Conservation (phyloP, 2,329 filamentous ascomycete species). For the Colletotrichum chlorophyti region DNA sequence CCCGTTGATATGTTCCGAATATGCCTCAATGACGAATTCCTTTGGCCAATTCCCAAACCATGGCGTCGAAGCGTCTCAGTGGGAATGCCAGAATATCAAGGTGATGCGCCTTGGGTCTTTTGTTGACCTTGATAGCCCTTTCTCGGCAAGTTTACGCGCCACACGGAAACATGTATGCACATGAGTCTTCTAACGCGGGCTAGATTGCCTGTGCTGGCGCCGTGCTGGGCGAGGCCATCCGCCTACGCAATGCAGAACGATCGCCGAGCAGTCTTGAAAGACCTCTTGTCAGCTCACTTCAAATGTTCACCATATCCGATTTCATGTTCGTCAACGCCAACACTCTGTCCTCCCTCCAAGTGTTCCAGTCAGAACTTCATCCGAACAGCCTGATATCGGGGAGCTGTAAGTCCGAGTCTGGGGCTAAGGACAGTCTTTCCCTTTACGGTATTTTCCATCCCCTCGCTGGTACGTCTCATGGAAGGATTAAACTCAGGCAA, state of each 20-base stretch:
- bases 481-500: conserved; percentile 75
- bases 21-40: background rate
- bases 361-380: conserved; percentile 82
- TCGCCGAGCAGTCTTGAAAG: background rate
- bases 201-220: conserved; percentile 87
- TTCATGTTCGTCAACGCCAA: conserved; percentile 83
- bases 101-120: conserved; percentile 72
- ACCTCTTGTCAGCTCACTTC: conserved; percentile 47
- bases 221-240: conserved; percentile 78
- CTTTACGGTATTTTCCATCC: conserved; percentile 83
- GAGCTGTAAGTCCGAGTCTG: conserved; percentile 63
- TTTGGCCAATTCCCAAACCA: background rate
- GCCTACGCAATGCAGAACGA: conserved; percentile 37
- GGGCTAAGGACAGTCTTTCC: conserved; percentile 81
- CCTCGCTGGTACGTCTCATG: conserved; percentile 79
- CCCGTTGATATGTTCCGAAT: conserved; percentile 44
- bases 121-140: conserved; percentile 75
- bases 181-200: background rate
- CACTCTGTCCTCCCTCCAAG: conserved; percentile 82
- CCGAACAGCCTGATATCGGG: conserved; percentile 82
- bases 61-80: conserved; percentile 39
- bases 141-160: conserved; percentile 61
- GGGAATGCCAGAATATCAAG: conserved; percentile 62
- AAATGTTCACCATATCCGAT: conserved; percentile 75
- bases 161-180: background rate